Evolutionary conservation across 331 rosid genomes (phyloP), one percentile per base, ranked within the genome.

Genomic region (Prunus yedoensis): DNA sequence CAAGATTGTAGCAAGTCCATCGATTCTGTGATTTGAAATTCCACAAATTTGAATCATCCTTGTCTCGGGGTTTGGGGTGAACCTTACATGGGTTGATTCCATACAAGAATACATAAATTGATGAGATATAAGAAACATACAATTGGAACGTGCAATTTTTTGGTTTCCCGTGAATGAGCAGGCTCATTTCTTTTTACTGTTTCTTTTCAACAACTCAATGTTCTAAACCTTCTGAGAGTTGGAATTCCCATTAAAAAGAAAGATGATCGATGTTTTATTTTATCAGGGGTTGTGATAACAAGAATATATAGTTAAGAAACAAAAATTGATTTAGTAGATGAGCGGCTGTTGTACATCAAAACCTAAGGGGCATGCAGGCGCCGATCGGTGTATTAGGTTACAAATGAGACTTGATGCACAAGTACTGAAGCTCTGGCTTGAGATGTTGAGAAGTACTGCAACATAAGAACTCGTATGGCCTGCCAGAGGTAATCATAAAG

Each of bases 251-350:
- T 58, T 15, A 21, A 30, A 47, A 13, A 4, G 13, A 45, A 54
- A 28, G 56, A 32, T 2, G 23, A 64, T 38, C 21, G 52, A 17
- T 8, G 14, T 25, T 65, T 76, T 84, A 83, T 86, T 80, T 41
- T 57, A 66, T 76, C 18, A 75, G 56, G 56, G 61, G 15, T 12
- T 30, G 76, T 35, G 50, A 21, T 74, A 12, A 25, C 52, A 59
- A 75, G 58, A 46, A 66, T 53, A 20, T 45, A 80, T 30, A 76
- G 77, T 53, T 58, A 41, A 28, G 25, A 66, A 16, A 68, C 66
- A 80, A 83, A 84, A 83, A 78, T 83, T 49, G 75, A 84, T 85
- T 73, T 70, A 80, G 88, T 81, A n/a, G 70, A 80, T 35, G 66
- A 80, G 77, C 80, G 67, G 77, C 81, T 60, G 74, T 32, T 52